Percentiles rank a stretch among this genome's conserved stretches.
These are phyloP conservation scores for Cymbidium sinense DNA, from an alignment of 106 monocot genomes.

Conservation along the genomic window DNA sequence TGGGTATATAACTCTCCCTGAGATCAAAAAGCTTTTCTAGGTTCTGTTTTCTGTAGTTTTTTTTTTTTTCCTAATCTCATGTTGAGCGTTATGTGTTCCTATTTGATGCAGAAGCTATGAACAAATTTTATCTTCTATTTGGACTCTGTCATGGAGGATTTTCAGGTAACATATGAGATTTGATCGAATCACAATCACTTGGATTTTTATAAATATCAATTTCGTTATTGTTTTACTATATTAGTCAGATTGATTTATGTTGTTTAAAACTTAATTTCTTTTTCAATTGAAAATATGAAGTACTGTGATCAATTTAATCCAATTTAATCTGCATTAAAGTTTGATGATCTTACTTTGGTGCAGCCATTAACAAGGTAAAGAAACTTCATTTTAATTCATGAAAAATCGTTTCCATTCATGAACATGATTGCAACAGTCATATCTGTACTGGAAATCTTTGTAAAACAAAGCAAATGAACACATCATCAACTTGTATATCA, in stretches of 20 bases:
- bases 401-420: too few relatives aligned
- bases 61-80: background rate
- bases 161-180: background rate
- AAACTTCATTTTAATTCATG: background rate
- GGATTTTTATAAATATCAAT: background rate
- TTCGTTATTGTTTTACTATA: background rate
- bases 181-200: background rate
- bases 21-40: background rate
- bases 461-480: background rate
- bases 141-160: background rate
- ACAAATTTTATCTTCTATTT: background rate
- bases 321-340: too few relatives aligned
- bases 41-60: background rate
- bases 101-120: background rate
- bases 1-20: background rate
- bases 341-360: too few relatives aligned
- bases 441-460: background rate
- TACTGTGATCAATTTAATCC: too few relatives aligned
- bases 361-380: too few relatives aligned
- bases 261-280: too few relatives aligned
- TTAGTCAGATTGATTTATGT: background rate
- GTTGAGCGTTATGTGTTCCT: background rate
- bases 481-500: too few relatives aligned
- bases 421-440: background rate
- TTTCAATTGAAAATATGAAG: background rate